A percentile compares a stretch with the other conserved stretches of the same genome.
Conservation (phyloP, 768 basidiomycete species). For the Xerocomellus chrysenteron region DNA sequence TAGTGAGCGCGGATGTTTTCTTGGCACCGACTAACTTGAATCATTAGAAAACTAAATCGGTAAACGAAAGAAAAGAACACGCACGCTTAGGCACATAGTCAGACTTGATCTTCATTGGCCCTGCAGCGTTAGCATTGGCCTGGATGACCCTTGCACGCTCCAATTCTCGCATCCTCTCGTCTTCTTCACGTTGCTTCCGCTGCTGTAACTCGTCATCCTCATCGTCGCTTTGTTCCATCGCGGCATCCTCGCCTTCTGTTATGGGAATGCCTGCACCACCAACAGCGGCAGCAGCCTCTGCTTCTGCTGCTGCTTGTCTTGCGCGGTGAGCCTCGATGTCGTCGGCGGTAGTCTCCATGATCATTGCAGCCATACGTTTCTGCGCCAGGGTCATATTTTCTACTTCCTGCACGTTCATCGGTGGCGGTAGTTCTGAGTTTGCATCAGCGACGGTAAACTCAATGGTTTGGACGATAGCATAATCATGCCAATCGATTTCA, state of each 20-base stretch:
- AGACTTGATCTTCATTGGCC: conserved; percentile 91
- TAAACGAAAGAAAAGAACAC: conserved; percentile 30
- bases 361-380: conserved; percentile 97
- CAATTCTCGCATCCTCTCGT: conserved; percentile 66
- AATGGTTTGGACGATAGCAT: conserved; percentile 96
- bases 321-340: conserved; percentile 82
- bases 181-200: conserved; percentile 63
- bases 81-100: conserved; percentile 93
- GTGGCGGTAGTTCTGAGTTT: conserved; percentile 89
- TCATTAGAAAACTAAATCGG: conserved; percentile 4
- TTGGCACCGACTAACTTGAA: conserved; percentile 60
- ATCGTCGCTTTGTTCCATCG: conserved; percentile 79
- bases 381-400: conserved; percentile 96
- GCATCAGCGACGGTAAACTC: conserved; percentile 95
- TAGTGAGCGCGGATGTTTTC: conserved; percentile 67
- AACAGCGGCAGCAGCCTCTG: conserved; percentile 80
- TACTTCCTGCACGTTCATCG: conserved; percentile 92
- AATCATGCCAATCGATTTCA: conserved; percentile 99
- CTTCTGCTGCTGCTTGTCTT: conserved; percentile 81
- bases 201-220: conserved; percentile 68
- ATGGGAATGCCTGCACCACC: conserved; percentile 52
- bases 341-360: conserved; percentile 92
- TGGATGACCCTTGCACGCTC: conserved; percentile 81
- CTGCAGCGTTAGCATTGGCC: conserved; percentile 70
- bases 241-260: conserved; percentile 56